Conservation (phyloP, 192 early-diverging fungal genomes). For the Umbelopsis isabellina region DNA sequence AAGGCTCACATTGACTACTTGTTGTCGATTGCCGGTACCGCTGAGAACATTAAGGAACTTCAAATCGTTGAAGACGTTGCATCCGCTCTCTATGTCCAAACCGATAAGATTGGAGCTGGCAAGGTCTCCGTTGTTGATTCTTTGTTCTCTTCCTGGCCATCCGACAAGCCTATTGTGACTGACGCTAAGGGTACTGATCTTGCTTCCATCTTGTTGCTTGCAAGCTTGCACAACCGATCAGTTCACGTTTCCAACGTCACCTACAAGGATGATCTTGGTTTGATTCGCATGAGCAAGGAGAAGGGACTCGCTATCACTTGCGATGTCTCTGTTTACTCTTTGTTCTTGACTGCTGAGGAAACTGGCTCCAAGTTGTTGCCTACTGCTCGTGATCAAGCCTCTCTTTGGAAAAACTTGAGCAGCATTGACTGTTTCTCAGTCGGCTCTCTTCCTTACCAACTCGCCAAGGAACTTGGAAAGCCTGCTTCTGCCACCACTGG, state of each 20-base stretch:
- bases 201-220: constrained; percentile 85
- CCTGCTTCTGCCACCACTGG: constrained; percentile 48
- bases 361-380: constrained; percentile 49
- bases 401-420: constrained; percentile 80
- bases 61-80: constrained; percentile 45
- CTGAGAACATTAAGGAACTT: constrained; percentile 60
- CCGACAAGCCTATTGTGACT: constrained; percentile 72
- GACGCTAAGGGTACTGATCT: constrained; percentile 87
- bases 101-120: constrained; percentile 50
- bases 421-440: constrained; percentile 93
- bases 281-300: constrained; percentile 86
- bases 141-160: constrained; percentile 84
- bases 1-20: constrained; percentile 76
- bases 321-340: constrained; percentile 87
- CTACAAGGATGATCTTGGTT: constrained; percentile 77
- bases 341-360: constrained; percentile 70
- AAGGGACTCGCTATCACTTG: constrained; percentile 88
- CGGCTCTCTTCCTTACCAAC: constrained; percentile 67
- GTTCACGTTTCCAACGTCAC: constrained; percentile 89
- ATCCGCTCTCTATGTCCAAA: constrained; percentile 65
- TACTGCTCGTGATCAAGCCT: constrained; percentile 62
- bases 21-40: constrained; percentile 68
- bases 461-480: constrained; percentile 59
- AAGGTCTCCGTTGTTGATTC: constrained; percentile 67
- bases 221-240: constrained; percentile 79